Evolutionary conservation across 83 land plant species (phyloP).

Genomic region (Picea abies): DNA sequence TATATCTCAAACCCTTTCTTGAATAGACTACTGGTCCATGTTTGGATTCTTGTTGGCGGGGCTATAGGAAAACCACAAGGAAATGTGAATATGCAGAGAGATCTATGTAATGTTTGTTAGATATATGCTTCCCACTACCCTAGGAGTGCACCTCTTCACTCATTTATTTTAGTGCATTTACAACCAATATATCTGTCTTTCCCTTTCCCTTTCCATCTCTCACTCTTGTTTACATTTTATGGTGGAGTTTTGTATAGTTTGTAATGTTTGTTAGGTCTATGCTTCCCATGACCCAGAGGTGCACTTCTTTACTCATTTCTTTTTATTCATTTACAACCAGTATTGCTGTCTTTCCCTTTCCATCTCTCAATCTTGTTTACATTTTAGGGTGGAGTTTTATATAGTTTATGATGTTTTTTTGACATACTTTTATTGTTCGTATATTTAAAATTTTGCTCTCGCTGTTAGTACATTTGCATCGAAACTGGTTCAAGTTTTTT

Average conservation of each 20-base stretch:
- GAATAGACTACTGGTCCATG: not conserved
- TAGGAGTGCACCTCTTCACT: not conserved
- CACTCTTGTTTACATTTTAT: not conserved
- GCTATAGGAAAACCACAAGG: not conserved
- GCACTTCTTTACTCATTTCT: not conserved
- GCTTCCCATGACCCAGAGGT: not conserved
- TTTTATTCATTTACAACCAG: not conserved
- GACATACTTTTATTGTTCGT: not conserved
- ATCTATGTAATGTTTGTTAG: not conserved
- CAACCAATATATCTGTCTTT: too few species aligned
- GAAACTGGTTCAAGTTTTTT: not conserved
- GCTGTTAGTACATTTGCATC: not conserved
- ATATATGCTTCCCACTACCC: not conserved
- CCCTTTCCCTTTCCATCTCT: not conserved
- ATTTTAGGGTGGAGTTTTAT: not conserved
- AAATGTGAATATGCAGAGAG: not conserved
- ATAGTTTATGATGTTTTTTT: not conserved
- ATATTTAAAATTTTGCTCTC: not conserved
- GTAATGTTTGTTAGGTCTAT: not conserved
- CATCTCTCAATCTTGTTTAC: not conserved
- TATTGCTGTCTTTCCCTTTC: not conserved
- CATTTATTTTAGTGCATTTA: not conserved
- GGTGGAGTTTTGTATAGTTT: not conserved
- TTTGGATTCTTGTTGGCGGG: not conserved
- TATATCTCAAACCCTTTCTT: not conserved